Evolutionary conservation across 371 early-diverging fungal species (phyloP), one percentile per base, ranked within the genome.

Genomic region (Mortierella polycephala): DNA sequence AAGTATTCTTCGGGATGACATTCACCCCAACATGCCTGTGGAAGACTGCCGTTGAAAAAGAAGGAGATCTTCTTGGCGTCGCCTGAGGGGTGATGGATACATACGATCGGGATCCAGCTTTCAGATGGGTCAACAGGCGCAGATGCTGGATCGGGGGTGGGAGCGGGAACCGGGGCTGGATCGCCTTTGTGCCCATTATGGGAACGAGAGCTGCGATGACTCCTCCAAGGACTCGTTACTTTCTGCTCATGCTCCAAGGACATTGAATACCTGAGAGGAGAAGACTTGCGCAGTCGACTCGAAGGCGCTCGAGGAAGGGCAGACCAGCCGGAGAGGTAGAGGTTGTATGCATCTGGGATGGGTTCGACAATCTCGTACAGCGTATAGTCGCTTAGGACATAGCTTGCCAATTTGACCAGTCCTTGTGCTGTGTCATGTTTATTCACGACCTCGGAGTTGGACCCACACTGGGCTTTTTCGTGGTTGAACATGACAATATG

Each of bases 401-500:
- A 74, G 44, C 41, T 71, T 44, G 80, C 83, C 20, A 87, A 50
- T 50, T 63, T 71, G 60, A 75, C 66, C 7, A 87, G 58, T 3
- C 87, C 87, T 58, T 82, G 84, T 21, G 81, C 85, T 2, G 85
- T 86, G 23, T 86, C 82, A 11, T 71, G 73, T 41, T 72, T 64
- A 45, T 65, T 79, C 51, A 76, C 56, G 8, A 60, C 62, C 16
- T 75, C 74, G 9, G 72, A 57, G 9, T 40, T 49, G 3, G 61
- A 59, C 2, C 74, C 73, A 55, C 87, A 86, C 1, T 67, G 71
- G 11, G 51, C 45, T 60, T 72, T 75, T 53, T 87, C 77, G 58
- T 86, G 80, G 49, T 87, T 87, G 57, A 87, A 85, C 85, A 83
- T 82, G 50, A 85, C 80, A n/a, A 87, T 45, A 62, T 86, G 84